Conservation (phyloP, 2,329 filamentous ascomycete species). For the Biscogniauxia mediterranea region DNA sequence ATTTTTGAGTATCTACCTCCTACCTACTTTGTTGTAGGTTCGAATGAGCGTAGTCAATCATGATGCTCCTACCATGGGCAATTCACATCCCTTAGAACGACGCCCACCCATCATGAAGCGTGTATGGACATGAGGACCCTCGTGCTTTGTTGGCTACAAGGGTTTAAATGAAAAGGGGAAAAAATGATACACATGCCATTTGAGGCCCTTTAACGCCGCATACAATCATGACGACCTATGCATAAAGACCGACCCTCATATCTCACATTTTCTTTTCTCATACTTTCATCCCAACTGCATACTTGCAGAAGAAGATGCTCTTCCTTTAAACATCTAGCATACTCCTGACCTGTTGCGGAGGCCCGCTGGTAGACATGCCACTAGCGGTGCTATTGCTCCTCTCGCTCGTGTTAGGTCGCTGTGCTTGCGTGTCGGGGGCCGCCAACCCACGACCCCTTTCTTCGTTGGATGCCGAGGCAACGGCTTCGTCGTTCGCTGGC, state of each 20-base stretch:
- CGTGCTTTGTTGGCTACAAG: too few species aligned
- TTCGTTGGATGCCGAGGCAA: conserved; percentile 32
- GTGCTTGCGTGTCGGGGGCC: conserved; percentile 6
- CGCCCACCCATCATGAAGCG: not conserved
- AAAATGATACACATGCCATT: not conserved
- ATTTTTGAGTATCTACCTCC: not conserved
- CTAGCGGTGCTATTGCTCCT: conserved; percentile 48
- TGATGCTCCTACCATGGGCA: not conserved
- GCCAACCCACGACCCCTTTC: conserved; percentile 25
- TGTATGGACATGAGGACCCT: not conserved
- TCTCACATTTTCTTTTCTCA: not conserved
- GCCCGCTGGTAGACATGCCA: conserved; percentile 44
- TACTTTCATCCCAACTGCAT: not conserved
- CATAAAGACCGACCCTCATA: conserved; percentile 13
- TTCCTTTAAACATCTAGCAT: conserved; percentile 53
- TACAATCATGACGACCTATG: conserved; percentile 12
- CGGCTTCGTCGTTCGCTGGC: conserved; percentile 21
- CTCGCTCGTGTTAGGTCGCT: conserved; percentile 32
- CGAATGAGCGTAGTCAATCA: not conserved
- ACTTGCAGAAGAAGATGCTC: not conserved
- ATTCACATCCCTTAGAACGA: not conserved
- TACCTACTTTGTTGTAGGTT: not conserved
- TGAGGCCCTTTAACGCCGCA: conserved; percentile 10
- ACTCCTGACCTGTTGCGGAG: conserved; percentile 54
- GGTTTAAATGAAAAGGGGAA: not conserved